Conservation (phyloP, 1,284 basidiomycete genomes). For the Ustilago curta region DNA sequence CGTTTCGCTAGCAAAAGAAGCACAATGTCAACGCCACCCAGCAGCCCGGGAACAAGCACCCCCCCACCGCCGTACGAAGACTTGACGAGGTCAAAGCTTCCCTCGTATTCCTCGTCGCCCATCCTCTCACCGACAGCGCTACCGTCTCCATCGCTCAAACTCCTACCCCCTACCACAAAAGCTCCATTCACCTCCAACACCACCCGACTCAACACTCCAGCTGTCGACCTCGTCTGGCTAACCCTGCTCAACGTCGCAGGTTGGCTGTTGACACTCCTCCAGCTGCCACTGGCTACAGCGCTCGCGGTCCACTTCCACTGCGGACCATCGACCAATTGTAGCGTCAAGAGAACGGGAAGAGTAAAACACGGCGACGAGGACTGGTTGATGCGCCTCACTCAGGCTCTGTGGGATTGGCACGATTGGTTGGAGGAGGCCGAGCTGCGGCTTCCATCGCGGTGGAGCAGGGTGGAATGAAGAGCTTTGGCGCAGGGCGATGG, state of each 20-base stretch:
- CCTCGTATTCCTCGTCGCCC: slow-evolving; percentile 16
- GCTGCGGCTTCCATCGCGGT: slow-evolving; percentile 14
- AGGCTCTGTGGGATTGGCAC: slow-evolving; percentile 36
- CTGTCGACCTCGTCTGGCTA: not conserved
- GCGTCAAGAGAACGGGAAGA: too few relatives aligned
- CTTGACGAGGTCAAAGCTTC: not conserved
- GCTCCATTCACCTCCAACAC: too few relatives aligned
- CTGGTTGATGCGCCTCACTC: slow-evolving; percentile 6
- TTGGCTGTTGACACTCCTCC: not conserved
- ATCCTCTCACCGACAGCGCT: not conserved
- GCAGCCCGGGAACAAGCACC: not conserved
- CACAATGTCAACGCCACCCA: not conserved
- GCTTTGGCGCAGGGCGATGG: too few relatives aligned
- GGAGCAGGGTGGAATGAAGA: too few relatives aligned
- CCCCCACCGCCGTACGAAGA: not conserved
- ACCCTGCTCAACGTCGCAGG: slow-evolving; percentile 16
- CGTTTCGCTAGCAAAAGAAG: too few relatives aligned
- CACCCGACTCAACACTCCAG: too few relatives aligned
- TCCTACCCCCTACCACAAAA: not conserved
- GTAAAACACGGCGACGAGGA: not conserved
- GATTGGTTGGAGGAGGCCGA: slow-evolving; percentile 37
- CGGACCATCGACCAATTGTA: not conserved
- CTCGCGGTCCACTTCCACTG: slow-evolving; percentile 2
- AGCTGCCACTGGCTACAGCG: slow-evolving; percentile 13
- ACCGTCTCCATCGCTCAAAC: not conserved